A percentile compares a stretch with the other conserved stretches of the same genome.
Conservation (phyloP, 2,329 filamentous ascomycete genomes). For the Diaporthe velutina region DNA sequence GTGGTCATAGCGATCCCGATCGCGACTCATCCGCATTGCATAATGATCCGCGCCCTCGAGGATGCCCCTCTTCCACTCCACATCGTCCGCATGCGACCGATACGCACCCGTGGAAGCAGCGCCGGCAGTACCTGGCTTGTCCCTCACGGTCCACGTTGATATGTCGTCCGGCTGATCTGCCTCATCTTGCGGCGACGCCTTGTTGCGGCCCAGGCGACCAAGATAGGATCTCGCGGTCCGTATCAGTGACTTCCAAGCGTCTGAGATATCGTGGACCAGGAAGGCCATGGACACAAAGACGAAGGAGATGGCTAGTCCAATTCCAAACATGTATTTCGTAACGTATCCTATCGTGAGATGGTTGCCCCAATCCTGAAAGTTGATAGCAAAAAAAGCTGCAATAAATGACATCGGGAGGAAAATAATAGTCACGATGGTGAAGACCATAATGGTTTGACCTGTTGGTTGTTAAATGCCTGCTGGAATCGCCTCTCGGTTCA, state of each 20-base stretch:
- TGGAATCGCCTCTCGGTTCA: too few relatives aligned
- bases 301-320: slow-evolving; percentile 55
- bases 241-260: slow-evolving; percentile 37
- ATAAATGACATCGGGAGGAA: slow-evolving; percentile 60
- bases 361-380: slow-evolving; percentile 60
- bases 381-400: slow-evolving; percentile 58
- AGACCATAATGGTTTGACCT: slow-evolving; percentile 58
- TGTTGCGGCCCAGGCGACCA: background rate
- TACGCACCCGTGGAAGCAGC: slow-evolving; percentile 33
- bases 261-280: slow-evolving; percentile 51
- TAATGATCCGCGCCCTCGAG: slow-evolving; percentile 28
- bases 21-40: slow-evolving; percentile 31
- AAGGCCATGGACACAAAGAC: slow-evolving; percentile 54
- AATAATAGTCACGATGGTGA: slow-evolving; percentile 60
- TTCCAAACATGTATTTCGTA: slow-evolving; percentile 50
- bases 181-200: too few relatives aligned
- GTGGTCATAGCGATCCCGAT: slow-evolving; percentile 32
- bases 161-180: slow-evolving; percentile 1
- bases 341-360: slow-evolving; percentile 45
- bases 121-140: slow-evolving; percentile 36
- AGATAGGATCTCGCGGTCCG: background rate
- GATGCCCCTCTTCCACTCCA: slow-evolving; percentile 34
- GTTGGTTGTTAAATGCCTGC: background rate
- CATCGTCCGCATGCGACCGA: slow-evolving; percentile 16
- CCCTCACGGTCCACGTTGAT: slow-evolving; percentile 17